Evolutionary conservation across 2,329 filamentous ascomycete genomes (phyloP), one percentile per base, ranked within the genome.

Genomic region (Neonectria sp.): DNA sequence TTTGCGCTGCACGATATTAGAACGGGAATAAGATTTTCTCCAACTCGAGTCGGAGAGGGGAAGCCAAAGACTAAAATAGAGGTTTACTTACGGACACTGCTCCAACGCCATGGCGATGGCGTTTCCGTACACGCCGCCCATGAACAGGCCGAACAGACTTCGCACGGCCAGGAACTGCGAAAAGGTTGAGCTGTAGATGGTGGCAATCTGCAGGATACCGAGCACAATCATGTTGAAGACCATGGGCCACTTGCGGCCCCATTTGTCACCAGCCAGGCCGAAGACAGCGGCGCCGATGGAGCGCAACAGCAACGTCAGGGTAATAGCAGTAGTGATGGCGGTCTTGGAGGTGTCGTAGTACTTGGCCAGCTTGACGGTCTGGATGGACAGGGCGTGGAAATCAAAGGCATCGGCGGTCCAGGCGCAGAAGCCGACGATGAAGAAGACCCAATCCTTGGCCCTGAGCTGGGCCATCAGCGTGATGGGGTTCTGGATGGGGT

Each of bases 371-470:
- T 94, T 94, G 72, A 87, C 87, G 4, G 92, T 93, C 79, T 95
- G 93, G 70, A 95, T 93, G 5, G 91, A 93, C 9, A 95, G 85
- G 29, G 93, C 92, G 80, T 95, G 92, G 78, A 95, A 95, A 80
- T 95, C 93, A 78, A 95, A 95, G 4, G 93, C 93, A 78, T 95
- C 93, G 63, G 92, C 93, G 1, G 89, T 92, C 93, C 93, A 95
- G 17, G 92, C 91, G 37, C 87, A 80, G 76, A 95, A 90, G 3
- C 92, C 93, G 12, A 94, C 91, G 46, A 92, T 70, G 82, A 95
- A 91, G 83, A 93, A 95, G 17, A 93, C 76, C 93, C 93, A 95
- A 77, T 92, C 90, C 67, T 85, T 88, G 27, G 83, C 82, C 3
- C 85, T 87, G 17, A 96, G 85, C 80, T 91, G 86, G 31, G 84